A percentile compares a stretch with the other conserved stretches of the same genome.
Evolutionary conservation across 257 asterid species (phyloP).

Genomic region (Penstemon barbatus): DNA sequence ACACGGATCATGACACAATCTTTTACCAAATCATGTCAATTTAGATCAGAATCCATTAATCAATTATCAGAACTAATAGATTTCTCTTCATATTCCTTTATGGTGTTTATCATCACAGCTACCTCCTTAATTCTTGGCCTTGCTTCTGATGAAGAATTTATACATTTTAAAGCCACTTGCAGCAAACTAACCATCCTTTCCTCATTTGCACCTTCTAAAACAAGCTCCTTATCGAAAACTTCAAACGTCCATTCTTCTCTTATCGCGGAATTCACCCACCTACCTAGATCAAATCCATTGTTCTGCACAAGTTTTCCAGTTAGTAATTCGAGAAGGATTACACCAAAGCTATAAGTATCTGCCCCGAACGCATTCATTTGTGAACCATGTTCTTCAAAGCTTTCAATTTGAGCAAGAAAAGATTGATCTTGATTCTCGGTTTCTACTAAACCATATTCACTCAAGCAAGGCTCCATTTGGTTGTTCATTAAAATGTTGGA

Average conservation of each 20-base stretch:
- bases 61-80: constrained; percentile 31
- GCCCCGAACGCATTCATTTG: constrained; percentile 30
- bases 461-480: constrained; percentile 56
- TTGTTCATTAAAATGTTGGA: constrained; percentile 59
- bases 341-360: constrained; percentile 56
- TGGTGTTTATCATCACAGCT: constrained; percentile 43
- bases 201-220: constrained; percentile 57
- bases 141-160: constrained; percentile 37
- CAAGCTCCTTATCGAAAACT: constrained; percentile 58
- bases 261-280: constrained; percentile 69
- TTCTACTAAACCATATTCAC: constrained; percentile 66
- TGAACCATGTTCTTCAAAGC: constrained; percentile 24
- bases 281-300: constrained; percentile 52
- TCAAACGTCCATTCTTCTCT: constrained; percentile 81
- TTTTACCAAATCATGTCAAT: too few species aligned
- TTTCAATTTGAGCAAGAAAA: constrained; percentile 24
- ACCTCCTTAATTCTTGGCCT: constrained; percentile 59
- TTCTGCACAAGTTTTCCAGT: constrained; percentile 65
- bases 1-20: too few species aligned
- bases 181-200: constrained; percentile 63
- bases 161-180: constrained; percentile 69
- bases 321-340: constrained; percentile 66
- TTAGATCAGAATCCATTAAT: not conserved
- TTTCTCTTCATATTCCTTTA: constrained; percentile 57
- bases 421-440: constrained; percentile 35